Conservation (phyloP, 2,329 filamentous ascomycete genomes). For the Cladobotryum protrusum region DNA sequence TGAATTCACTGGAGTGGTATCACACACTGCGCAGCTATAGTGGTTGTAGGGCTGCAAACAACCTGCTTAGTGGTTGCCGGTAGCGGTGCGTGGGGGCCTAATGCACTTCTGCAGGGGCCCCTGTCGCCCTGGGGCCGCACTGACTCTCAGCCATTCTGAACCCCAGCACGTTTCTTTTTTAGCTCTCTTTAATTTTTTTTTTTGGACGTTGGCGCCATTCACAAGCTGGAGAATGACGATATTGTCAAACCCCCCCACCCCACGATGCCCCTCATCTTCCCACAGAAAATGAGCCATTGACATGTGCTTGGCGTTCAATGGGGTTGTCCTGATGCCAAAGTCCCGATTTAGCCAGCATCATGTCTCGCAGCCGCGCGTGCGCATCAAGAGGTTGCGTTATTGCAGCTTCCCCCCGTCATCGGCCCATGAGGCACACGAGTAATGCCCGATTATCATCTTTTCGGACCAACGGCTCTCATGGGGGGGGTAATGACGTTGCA, state of each 20-base stretch:
- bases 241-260: conserved; percentile 7
- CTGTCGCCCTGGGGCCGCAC: conserved; percentile 8
- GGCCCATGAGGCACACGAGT: too few species aligned
- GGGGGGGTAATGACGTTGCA: too few species aligned
- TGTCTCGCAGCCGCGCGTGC: not conserved
- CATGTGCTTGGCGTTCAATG: conserved; percentile 5
- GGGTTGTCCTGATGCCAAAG: not conserved
- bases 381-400: too few species aligned
- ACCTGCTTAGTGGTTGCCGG: conserved; percentile 3
- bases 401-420: too few species aligned
- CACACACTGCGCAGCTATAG: too few species aligned
- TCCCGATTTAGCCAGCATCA: not conserved
- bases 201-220: conserved; percentile 8
- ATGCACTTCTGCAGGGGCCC: conserved; percentile 7
- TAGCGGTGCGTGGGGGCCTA: conserved; percentile 9
- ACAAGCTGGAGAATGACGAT: conserved; percentile 12
- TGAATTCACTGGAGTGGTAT: too few species aligned
- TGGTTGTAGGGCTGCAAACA: too few species aligned
- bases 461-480: too few species aligned
- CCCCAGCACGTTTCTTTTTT: not conserved
- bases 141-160: conserved; percentile 3
- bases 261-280: conserved; percentile 12
- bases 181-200: not conserved
- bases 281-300: conserved; percentile 9
- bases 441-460: too few species aligned